phyloP scores from a whole-genome alignment of 805 yeast species.

The Ogataea allantospora region DNA sequence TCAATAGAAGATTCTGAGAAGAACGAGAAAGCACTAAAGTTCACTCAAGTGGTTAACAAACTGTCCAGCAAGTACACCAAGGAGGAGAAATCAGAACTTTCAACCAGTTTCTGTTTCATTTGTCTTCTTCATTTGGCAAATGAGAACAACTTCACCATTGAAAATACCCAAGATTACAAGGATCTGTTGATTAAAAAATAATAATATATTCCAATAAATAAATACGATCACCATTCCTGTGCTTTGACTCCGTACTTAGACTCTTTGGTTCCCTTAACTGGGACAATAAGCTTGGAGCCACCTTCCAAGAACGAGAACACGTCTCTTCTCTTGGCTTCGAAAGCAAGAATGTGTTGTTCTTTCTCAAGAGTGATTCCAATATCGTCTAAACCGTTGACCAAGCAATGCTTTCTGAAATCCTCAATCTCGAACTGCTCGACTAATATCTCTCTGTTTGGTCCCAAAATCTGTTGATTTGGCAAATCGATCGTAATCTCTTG shows the following conservation, averaged over 20 bases:
- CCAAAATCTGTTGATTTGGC: conserved; percentile 77
- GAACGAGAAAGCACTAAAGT: conserved; percentile 22
- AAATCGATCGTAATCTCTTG: conserved; percentile 74
- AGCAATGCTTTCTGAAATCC: conserved; percentile 89
- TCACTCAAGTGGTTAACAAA: conserved; percentile 36
- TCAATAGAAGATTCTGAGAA: conserved; percentile 7
- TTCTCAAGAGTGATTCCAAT: conserved; percentile 93
- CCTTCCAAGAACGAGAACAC: conserved; percentile 92
- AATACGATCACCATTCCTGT: conserved; percentile 63
- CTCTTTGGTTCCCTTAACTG: conserved; percentile 67
- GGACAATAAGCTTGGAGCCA: conserved; percentile 65
- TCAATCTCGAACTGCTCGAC: conserved; percentile 86
- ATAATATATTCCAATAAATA: conserved; percentile 9
- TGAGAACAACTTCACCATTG: conserved; percentile 44
- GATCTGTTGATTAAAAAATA: conserved; percentile 36
- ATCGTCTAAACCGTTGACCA: conserved; percentile 93
- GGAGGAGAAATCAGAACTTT: conserved; percentile 40
- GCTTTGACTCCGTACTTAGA: conserved; percentile 63
- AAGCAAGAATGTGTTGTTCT: conserved; percentile 70
- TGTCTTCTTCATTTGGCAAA: conserved; percentile 50
- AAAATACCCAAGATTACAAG: conserved; percentile 34
- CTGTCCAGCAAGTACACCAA: conserved; percentile 37
- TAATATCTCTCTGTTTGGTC: conserved; percentile 66
- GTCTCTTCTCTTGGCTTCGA: conserved; percentile 73
- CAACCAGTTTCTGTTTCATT: conserved; percentile 51